Evolutionary conservation across 1,139 yeast species (phyloP).

Genomic region (Candida sp.): DNA sequence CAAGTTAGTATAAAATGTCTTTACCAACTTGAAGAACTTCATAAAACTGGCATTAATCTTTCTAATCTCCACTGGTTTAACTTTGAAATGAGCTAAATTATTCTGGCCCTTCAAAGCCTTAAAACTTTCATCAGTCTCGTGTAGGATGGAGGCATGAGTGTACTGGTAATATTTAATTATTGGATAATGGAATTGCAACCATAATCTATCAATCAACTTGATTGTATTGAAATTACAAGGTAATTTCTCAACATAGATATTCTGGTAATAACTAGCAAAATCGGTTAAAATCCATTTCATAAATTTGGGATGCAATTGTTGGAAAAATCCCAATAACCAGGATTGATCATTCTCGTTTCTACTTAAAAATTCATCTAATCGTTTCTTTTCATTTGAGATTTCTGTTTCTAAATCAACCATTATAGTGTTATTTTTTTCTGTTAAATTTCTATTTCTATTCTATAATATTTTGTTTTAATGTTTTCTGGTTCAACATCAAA

Average conservation of each 20-base stretch:
- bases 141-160: conserved; percentile 31
- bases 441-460: too few species aligned
- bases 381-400: conserved; percentile 65
- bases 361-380: conserved; percentile 23
- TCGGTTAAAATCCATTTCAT: conserved; percentile 34
- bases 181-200: conserved; percentile 66
- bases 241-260: conserved; percentile 10
- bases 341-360: conserved; percentile 40
- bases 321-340: conserved; percentile 41
- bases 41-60: conserved; percentile 50
- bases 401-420: conserved; percentile 82
- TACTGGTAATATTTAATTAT: conserved; percentile 51
- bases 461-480: not conserved
- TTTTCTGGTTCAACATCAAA: not conserved
- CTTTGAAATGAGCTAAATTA: conserved; percentile 13
- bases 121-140: conserved; percentile 13
- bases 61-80: conserved; percentile 51
- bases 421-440: conserved; percentile 25
- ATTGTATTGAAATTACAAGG: conserved; percentile 29
- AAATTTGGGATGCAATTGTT: conserved; percentile 41
- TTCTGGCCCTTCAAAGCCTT: conserved; percentile 9
- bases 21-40: conserved; percentile 44
- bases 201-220: conserved; percentile 42
- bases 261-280: conserved; percentile 20
- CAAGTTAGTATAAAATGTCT: conserved; percentile 42